phyloP scores from a whole-genome alignment of 345 rosid genomes.

The Salix purpurea region DNA sequence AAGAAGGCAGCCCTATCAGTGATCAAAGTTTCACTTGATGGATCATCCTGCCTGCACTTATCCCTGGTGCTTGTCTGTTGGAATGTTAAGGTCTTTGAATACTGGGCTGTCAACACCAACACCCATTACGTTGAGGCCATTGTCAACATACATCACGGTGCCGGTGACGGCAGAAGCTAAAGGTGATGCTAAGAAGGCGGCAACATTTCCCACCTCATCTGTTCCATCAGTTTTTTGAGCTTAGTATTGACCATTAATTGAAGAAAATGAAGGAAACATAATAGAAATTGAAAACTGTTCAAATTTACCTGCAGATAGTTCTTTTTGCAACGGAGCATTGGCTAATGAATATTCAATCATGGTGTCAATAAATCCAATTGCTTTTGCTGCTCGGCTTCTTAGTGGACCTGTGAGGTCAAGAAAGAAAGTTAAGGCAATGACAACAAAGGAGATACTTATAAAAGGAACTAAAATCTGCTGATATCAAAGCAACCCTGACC shows the following conservation, averaged over 20 bases:
- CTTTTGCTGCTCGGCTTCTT: constrained; percentile 74
- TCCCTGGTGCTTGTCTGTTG: constrained; percentile 44
- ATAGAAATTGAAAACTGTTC: neutral
- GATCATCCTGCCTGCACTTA: neutral
- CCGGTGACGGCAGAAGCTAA: constrained; percentile 91
- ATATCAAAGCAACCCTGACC: neutral
- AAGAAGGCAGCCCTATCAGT: neutral
- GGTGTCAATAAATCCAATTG: constrained; percentile 69
- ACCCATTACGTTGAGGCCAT: constrained; percentile 95
- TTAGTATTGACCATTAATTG: neutral
- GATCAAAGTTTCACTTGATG: neutral
- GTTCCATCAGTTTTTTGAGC: constrained; percentile 19
- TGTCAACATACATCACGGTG: constrained; percentile 82
- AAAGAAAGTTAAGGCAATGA: neutral
- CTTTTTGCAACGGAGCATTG: constrained; percentile 85
- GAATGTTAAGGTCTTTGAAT: constrained; percentile 66
- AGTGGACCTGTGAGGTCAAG: constrained; percentile 47
- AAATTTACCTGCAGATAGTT: constrained; percentile 68
- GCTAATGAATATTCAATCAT: constrained; percentile 83
- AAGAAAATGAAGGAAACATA: neutral
- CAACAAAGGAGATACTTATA: neutral
- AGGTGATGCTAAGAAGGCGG: constrained; percentile 90
- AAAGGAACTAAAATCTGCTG: neutral
- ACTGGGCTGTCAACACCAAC: constrained; percentile 86
- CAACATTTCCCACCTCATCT: constrained; percentile 94